Conservation (phyloP, 768 basidiomycete genomes). For the Rickenella mellea region DNA sequence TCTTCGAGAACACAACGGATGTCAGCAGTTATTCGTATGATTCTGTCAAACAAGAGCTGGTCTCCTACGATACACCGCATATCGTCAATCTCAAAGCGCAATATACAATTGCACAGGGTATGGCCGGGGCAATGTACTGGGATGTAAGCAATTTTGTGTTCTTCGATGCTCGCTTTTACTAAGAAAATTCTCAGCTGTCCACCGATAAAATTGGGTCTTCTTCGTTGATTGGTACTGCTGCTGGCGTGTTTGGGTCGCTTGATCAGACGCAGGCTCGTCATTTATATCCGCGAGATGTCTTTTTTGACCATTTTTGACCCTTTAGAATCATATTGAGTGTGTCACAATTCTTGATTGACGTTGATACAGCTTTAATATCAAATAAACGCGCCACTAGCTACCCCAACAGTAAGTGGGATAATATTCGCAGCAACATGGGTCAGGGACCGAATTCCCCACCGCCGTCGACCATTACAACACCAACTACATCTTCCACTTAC, state of each 20-base stretch:
- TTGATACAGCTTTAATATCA: background rate
- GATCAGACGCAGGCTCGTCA: constrained; percentile 37
- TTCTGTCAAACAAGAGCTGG: constrained; percentile 50
- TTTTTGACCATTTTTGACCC: background rate
- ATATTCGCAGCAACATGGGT: constrained; percentile 57
- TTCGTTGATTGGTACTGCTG: constrained; percentile 49
- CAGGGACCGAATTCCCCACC: constrained; percentile 4
- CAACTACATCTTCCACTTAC: constrained; percentile 15
- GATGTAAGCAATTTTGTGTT: constrained; percentile 24
- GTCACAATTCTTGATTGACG: constrained; percentile 3
- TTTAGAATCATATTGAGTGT: constrained; percentile 50
- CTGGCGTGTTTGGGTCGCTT: constrained; percentile 36
- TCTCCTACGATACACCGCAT: constrained; percentile 69
- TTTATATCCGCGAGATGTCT: background rate
- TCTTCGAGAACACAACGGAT: constrained; percentile 58
- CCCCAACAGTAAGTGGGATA: constrained; percentile 64
- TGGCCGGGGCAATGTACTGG: constrained; percentile 73
- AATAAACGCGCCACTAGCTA: constrained; percentile 26
- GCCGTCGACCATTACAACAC: constrained; percentile 11
- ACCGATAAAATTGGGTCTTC: constrained; percentile 48
- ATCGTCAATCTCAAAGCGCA: constrained; percentile 58
- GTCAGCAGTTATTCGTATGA: constrained; percentile 79
- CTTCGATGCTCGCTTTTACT: background rate
- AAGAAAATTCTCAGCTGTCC: constrained; percentile 28
- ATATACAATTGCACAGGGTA: constrained; percentile 49